Percentiles rank a stretch among this genome's conserved stretches.
These are phyloP conservation scores for Penicillium sp. DNA, from an alignment of 2,329 filamentous ascomycete species.

Conservation along the genomic window DNA sequence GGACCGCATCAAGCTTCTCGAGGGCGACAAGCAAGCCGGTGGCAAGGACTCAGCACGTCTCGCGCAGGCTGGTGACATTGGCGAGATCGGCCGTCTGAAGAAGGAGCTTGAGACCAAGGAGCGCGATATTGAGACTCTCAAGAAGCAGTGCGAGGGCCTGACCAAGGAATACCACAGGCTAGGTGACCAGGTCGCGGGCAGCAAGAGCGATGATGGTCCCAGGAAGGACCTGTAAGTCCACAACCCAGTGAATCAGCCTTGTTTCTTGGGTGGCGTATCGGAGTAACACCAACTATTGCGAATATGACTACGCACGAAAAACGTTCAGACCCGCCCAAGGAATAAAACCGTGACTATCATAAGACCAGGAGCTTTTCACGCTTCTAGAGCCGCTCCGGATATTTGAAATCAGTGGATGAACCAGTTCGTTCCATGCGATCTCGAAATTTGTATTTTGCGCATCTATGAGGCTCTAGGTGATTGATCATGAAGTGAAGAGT, in stretches of 20 bases:
- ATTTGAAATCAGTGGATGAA: background rate
- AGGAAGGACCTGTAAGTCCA: slow-evolving; percentile 60
- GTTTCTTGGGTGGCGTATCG: background rate
- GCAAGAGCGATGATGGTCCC: slow-evolving; percentile 47
- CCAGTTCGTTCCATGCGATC: background rate
- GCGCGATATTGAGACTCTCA: slow-evolving; percentile 80
- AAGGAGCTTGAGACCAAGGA: slow-evolving; percentile 75
- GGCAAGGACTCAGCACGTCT: slow-evolving; percentile 75
- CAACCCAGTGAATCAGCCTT: background rate
- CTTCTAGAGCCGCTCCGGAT: background rate
- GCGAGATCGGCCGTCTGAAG: slow-evolving; percentile 76
- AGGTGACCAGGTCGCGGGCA: slow-evolving; percentile 76
- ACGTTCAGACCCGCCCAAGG: background rate
- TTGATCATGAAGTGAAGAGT: background rate
- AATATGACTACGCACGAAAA: background rate
- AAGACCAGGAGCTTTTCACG: background rate
- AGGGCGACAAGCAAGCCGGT: slow-evolving; percentile 66
- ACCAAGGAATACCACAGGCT: slow-evolving; percentile 84
- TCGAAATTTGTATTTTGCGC: background rate
- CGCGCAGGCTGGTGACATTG: slow-evolving; percentile 71
- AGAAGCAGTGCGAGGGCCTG: slow-evolving; percentile 88
- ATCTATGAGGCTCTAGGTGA: background rate
- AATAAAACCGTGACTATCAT: background rate
- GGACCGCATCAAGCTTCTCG: slow-evolving; percentile 84
- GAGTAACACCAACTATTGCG: background rate